These are phyloP conservation scores for Trichosanthes cucumerina DNA, from an alignment of 306 rosid species.

Conservation along the genomic window DNA sequence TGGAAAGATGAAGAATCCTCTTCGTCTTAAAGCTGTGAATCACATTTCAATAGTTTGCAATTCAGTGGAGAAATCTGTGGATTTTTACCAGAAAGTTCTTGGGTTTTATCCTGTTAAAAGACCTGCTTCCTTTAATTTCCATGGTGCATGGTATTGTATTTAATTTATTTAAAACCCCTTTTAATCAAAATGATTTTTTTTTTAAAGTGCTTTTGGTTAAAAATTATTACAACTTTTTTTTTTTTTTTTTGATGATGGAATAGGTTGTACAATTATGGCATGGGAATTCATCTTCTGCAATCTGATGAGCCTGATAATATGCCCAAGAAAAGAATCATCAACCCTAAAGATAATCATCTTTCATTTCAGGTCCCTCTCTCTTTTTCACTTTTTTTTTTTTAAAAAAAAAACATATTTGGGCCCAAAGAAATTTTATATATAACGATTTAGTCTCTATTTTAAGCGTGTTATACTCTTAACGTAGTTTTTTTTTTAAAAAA, in stretches of 20 bases:
- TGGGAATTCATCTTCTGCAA: slow-evolving; percentile 76
- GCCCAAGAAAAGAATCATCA: slow-evolving; percentile 35
- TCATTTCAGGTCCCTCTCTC: slow-evolving; percentile 38
- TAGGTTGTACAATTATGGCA: slow-evolving; percentile 68
- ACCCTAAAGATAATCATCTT: slow-evolving; percentile 62
- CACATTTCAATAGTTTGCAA: slow-evolving; percentile 64
- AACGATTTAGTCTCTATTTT: too few species aligned
- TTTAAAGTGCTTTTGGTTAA: not conserved
- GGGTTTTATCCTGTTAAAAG: slow-evolving; percentile 47
- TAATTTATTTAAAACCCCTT: not conserved
- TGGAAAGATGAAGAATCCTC: slow-evolving; percentile 33
- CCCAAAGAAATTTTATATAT: too few species aligned
- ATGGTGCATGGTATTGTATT: slow-evolving; percentile 36
- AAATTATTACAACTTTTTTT: not conserved
- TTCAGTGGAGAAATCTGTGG: slow-evolving; percentile 50
- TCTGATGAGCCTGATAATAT: slow-evolving; percentile 38
- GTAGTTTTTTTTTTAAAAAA: too few species aligned
- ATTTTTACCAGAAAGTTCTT: slow-evolving; percentile 55
- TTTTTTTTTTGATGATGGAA: not conserved
- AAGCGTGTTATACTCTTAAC: too few species aligned
- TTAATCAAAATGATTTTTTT: not conserved
- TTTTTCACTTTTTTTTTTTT: not conserved
- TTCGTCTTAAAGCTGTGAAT: slow-evolving; percentile 61
- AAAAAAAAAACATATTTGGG: too few species aligned
- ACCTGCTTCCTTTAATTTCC: slow-evolving; percentile 31